Evolutionary conservation across 306 rosid species (phyloP), one percentile per base, ranked within the genome.

Genomic region (Ammopiptanthus mongolicus): DNA sequence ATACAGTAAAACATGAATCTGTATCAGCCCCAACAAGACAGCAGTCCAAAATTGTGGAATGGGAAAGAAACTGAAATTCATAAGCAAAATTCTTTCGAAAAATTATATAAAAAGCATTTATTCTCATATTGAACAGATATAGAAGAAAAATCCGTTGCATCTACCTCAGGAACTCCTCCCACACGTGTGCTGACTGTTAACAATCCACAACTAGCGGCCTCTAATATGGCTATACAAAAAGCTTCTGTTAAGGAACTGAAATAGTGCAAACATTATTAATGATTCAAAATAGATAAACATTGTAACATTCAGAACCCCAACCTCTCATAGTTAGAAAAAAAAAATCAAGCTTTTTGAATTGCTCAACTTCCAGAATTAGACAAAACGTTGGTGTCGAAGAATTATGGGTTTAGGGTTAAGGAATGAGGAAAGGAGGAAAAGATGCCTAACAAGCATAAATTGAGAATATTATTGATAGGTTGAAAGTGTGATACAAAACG

Each of bases 151-250:
- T 53, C 52, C 25, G 36, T 61, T 18, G 15, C 71, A 79, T 76
- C 63, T 76, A 86, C 97, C 95, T 95, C 96, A 8, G 98, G 98
- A 65, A 91, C 96, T 42, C 98, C 98, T 76, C 96, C 98, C 15
- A 91, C 96, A 22, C 96, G 89, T 7, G 96, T 90, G 86, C 98
- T 95, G 78, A 94, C 97, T 0, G 95, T 94, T 74, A 90, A 86
- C 83, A 95, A 88, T 57, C 98, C 98, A 81, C 98, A 95, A 86
- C 98, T 95, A 55, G 97, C 98, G 79, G 97, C 96, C 86, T 91
- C 97, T 80, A 90, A 69, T 76, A 91, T 95, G 85, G 98, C 98
- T 83, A 91, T 95, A 84, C 98, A 95, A 81, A 95, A 95, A 63
- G 98, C 96, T 86, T 95, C 96, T 5, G 97, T 95, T 48, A 95